These are phyloP conservation scores for Eucalyptus cloeziana DNA, from an alignment of 345 rosid species.

Conservation along the genomic window DNA sequence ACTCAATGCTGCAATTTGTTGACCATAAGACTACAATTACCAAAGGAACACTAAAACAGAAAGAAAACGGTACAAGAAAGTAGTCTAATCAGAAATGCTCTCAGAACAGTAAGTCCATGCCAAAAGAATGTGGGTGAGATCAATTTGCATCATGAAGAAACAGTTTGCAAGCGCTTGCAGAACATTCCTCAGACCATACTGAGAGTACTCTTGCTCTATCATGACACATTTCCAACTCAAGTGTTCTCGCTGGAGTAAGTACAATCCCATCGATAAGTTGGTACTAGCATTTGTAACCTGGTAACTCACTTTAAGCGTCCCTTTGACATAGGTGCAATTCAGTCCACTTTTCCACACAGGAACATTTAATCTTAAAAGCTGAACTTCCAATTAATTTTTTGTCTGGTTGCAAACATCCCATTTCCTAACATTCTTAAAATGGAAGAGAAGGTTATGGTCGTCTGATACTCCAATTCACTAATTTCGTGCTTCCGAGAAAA, in stretches of 20 bases:
- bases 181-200: not conserved
- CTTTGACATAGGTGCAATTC: not conserved
- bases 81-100: not conserved
- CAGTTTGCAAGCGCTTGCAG: not conserved
- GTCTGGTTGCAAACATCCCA: not conserved
- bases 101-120: not conserved
- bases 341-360: not conserved
- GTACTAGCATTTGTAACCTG: not conserved
- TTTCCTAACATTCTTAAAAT: not conserved
- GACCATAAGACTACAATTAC: not conserved
- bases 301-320: not conserved
- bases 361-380: not conserved
- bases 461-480: not conserved
- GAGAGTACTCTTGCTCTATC: not conserved
- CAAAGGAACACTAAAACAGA: not conserved
- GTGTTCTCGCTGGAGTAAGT: not conserved
- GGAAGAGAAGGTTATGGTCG: not conserved
- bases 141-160: not conserved
- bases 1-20: constrained; percentile 25
- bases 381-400: not conserved
- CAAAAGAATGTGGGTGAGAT: not conserved
- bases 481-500: not conserved
- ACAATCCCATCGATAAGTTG: not conserved
- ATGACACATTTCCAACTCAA: not conserved
- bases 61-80: not conserved